Conservation (phyloP, 345 rosid genomes). For the Eucalyptus coolabah region DNA sequence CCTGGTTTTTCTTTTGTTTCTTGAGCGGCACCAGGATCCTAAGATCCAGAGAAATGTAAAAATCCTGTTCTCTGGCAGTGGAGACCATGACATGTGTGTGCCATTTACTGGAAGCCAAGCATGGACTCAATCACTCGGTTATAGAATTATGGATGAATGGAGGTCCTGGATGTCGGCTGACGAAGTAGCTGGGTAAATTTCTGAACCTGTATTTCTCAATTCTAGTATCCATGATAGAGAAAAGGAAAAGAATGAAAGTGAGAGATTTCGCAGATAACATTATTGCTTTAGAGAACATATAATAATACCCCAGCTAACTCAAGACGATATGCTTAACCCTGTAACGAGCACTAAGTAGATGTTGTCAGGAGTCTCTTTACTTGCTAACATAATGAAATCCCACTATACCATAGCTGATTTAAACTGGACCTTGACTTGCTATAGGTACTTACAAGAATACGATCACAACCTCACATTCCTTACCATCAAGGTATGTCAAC, state of each 20-base stretch:
- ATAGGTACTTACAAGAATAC: slow-evolving; percentile 55
- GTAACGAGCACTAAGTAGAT: background rate
- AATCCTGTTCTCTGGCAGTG: slow-evolving; percentile 7
- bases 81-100: slow-evolving; percentile 54
- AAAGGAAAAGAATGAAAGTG: background rate
- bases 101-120: slow-evolving; percentile 49
- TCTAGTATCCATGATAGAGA: background rate
- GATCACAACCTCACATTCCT: slow-evolving; percentile 64
- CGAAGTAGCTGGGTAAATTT: slow-evolving; percentile 27
- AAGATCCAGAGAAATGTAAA: background rate
- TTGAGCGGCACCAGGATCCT: background rate
- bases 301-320: background rate
- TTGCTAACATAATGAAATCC: background rate
- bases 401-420: background rate
- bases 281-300: background rate
- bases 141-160: slow-evolving; percentile 22
- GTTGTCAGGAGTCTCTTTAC: background rate
- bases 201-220: background rate
- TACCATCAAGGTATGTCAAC: slow-evolving; percentile 39
- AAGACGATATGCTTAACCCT: background rate
- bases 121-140: slow-evolving; percentile 40
- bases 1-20: background rate
- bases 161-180: slow-evolving; percentile 18
- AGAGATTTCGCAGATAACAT: background rate
- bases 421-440: background rate